These are phyloP conservation scores for Entomophthora muscae DNA, from an alignment of 371 early-diverging fungal species.

Conservation along the genomic window DNA sequence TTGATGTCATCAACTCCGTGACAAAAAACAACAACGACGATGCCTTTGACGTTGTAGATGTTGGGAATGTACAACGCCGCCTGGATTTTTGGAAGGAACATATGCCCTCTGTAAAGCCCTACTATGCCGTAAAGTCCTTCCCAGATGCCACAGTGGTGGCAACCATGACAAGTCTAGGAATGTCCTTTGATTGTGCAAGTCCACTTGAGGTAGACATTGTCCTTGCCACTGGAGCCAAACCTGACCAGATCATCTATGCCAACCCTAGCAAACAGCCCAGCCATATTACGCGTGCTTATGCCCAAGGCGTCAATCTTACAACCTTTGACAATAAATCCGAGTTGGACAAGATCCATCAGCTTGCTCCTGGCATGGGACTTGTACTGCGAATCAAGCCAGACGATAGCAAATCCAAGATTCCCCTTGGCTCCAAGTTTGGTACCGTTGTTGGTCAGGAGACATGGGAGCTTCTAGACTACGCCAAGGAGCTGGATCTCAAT, in stretches of 20 bases:
- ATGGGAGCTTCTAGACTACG: not conserved
- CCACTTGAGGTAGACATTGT: conserved; percentile 72
- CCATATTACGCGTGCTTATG: conserved; percentile 69
- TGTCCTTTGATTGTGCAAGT: conserved; percentile 90
- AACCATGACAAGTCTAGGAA: conserved; percentile 69
- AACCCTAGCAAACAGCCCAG: conserved; percentile 96
- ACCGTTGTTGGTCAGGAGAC: not conserved
- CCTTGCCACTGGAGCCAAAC: conserved; percentile 54
- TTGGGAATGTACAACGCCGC: conserved; percentile 78
- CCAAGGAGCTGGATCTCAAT: not conserved
- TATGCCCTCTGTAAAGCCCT: conserved; percentile 86
- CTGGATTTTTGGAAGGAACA: conserved; percentile 56
- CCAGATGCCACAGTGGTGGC: conserved; percentile 75
- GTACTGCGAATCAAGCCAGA: conserved; percentile 41
- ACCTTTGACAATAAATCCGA: conserved; percentile 97
- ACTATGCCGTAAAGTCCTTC: conserved; percentile 92
- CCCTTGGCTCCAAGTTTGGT: not conserved
- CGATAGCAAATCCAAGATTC: not conserved
- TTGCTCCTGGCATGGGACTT: conserved; percentile 64
- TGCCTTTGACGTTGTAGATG: conserved; percentile 84
- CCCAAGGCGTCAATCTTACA: conserved; percentile 68
- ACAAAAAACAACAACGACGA: no score
- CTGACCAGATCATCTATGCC: conserved; percentile 82
- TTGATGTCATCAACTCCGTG: no score
- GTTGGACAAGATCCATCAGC: conserved; percentile 72